Conservation (phyloP, 2,329 filamentous ascomycete genomes). For the Apiospora kogelbergensis region DNA sequence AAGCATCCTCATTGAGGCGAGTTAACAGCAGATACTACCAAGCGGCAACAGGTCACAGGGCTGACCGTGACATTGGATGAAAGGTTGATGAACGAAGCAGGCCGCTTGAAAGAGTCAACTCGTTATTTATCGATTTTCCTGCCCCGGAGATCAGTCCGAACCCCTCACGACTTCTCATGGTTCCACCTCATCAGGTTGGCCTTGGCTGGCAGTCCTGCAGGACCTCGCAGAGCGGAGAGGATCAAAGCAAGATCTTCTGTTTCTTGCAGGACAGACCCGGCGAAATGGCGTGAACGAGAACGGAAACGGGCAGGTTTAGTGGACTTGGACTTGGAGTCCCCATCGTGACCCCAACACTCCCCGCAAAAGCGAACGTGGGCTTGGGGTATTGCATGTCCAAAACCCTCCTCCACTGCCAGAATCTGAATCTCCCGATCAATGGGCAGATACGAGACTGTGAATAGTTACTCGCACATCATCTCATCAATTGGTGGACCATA, state of each 20-base stretch:
- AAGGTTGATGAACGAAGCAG: not conserved
- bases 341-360: too few species aligned
- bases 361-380: too few species aligned
- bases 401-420: too few species aligned
- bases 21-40: not conserved
- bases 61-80: not conserved
- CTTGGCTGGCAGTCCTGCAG: not conserved
- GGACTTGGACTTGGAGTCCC: not conserved
- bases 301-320: not conserved
- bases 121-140: not conserved
- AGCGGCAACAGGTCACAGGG: not conserved
- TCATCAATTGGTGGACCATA: too few species aligned
- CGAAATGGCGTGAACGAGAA: not conserved
- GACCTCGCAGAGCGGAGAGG: not conserved
- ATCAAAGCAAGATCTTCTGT: not conserved
- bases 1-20: not conserved
- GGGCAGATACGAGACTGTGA: too few species aligned
- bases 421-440: too few species aligned
- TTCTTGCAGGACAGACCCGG: not conserved
- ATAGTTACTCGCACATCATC: too few species aligned
- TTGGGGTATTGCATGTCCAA: too few species aligned
- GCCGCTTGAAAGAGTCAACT: not conserved
- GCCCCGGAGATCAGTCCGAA: not conserved
- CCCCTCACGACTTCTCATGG: not conserved
- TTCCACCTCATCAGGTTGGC: not conserved